Conservation (phyloP, 805 yeast genomes). For the Metschnikowia lunata region DNA sequence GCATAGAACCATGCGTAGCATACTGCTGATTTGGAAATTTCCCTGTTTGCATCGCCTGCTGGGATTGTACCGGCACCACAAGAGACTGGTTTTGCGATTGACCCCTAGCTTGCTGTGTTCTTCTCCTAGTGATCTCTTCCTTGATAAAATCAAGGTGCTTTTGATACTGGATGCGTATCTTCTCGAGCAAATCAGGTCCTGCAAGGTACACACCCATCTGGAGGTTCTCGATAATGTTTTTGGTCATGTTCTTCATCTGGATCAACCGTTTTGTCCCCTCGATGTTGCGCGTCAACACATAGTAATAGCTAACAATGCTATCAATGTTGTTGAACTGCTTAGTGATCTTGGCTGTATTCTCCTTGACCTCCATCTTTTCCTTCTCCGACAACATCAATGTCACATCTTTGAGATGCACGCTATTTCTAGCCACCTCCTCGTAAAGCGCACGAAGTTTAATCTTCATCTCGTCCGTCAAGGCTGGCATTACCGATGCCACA, state of each 20-base stretch:
- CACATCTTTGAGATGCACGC: slow-evolving; percentile 62
- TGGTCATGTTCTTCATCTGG: slow-evolving; percentile 74
- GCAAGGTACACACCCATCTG: slow-evolving; percentile 64
- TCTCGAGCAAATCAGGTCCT: slow-evolving; percentile 65
- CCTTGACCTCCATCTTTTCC: slow-evolving; percentile 59
- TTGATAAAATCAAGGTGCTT: slow-evolving; percentile 72
- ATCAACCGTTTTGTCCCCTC: slow-evolving; percentile 74
- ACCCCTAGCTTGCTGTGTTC: slow-evolving; percentile 30
- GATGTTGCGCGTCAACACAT: slow-evolving; percentile 65
- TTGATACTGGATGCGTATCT: slow-evolving; percentile 66
- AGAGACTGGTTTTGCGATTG: slow-evolving; percentile 8
- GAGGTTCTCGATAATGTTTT: slow-evolving; percentile 67
- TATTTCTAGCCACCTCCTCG: slow-evolving; percentile 64
- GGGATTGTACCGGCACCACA: slow-evolving; percentile 2
- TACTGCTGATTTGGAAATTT: slow-evolving; percentile 5
- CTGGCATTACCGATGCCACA: slow-evolving; percentile 24
- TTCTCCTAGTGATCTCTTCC: slow-evolving; percentile 47
- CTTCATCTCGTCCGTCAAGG: slow-evolving; percentile 57
- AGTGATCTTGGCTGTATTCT: slow-evolving; percentile 49
- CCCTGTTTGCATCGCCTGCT: slow-evolving; percentile 5
- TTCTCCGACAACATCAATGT: slow-evolving; percentile 56
- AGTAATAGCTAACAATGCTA: slow-evolving; percentile 73
- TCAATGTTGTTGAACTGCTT: slow-evolving; percentile 67
- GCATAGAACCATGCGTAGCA: slow-evolving; percentile 4
- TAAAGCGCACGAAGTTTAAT: slow-evolving; percentile 56